Evolutionary conservation across 371 early-diverging fungal species (phyloP), one percentile per base, ranked within the genome.

Genomic region (Agmasoma carcini): DNA sequence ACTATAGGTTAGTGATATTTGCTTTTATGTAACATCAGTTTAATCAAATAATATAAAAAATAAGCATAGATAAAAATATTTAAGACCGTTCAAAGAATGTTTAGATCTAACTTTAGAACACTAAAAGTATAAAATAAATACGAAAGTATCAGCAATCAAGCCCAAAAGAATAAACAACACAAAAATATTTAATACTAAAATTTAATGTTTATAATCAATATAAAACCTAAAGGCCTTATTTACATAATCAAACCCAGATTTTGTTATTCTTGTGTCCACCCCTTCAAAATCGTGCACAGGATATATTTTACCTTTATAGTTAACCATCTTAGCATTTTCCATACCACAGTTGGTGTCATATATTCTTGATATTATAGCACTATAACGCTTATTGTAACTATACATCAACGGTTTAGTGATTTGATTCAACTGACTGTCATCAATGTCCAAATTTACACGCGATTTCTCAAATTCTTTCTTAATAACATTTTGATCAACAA

Each of bases 361-460:
- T 12, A 15, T 4, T 4, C 29, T 20, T 14, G 20, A 34, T 20
- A 30, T 50, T 14, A 15, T 12, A 11, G 6, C 29, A 4, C 25
- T 33, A 12, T 37, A n/a, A 11, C 12, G 37, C 31, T 50, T 30
- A 14, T 50, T 50, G 3, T 9, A 19, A 37, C 45, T 43, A 4
- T 66, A 19, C 25, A 69, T 19, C 34, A 52, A 50, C 17, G 20
- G 4, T 19, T 66, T 66, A 25, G 36, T 47, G 0, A 65, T 44
- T n/a, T n/a, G n/a, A 56, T 72, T 72, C 38, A 61, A 63, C 12
- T 41, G 17, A n/a, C 63, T 25, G 5, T 69, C 72, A 19, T 54
- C 46, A 7, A 53, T 27, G 14, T 39, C 22, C 11, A 72, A 17
- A 17, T 57, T 34, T 15, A 49, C 39, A 15, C 22, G 5, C 11